These are phyloP conservation scores for Pogostemon cablin DNA, from an alignment of 257 asterid genomes.

Conservation along the genomic window DNA sequence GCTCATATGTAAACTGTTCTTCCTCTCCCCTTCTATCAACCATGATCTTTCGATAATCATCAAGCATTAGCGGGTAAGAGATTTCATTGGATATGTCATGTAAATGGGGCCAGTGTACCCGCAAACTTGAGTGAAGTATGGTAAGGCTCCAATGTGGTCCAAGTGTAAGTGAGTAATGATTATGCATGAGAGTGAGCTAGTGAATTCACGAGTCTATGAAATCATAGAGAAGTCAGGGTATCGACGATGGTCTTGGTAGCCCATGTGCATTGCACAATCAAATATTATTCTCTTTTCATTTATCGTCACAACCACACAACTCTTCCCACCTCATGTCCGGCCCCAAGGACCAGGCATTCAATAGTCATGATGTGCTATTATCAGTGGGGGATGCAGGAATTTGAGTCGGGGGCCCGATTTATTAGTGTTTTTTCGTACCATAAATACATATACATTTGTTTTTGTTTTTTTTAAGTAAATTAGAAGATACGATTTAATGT, in stretches of 20 bases:
- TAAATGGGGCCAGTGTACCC: conserved; percentile 94
- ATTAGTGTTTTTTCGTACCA: no score
- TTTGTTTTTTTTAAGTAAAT: no score
- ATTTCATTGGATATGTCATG: conserved; percentile 99
- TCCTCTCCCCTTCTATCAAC: conserved; percentile 85
- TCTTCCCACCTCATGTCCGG: conserved; percentile 99
- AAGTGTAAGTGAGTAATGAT: conserved; percentile 89
- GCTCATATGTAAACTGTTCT: conserved; percentile 70
- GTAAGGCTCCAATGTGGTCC: conserved; percentile 98
- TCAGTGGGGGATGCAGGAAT: no score
- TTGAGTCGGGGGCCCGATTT: no score
- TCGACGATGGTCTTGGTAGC: conserved; percentile 63
- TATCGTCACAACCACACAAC: conserved; percentile 82
- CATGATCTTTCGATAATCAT: conserved; percentile 84
- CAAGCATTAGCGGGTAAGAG: conserved; percentile 89
- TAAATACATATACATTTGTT: no score
- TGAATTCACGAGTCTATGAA: conserved; percentile 54
- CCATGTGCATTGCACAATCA: conserved; percentile 98
- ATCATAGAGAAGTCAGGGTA: conserved; percentile 82
- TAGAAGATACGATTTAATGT: no score
- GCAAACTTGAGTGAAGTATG: conserved; percentile 92
- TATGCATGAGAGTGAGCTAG: conserved; percentile 66
- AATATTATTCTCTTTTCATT: conserved; percentile 88
- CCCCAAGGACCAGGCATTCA: conserved; percentile 63
- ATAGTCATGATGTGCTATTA: conserved; percentile 40